Evolutionary conservation across 1,284 basidiomycete species (phyloP).

Genomic region (Wolfiporia cocos): DNA sequence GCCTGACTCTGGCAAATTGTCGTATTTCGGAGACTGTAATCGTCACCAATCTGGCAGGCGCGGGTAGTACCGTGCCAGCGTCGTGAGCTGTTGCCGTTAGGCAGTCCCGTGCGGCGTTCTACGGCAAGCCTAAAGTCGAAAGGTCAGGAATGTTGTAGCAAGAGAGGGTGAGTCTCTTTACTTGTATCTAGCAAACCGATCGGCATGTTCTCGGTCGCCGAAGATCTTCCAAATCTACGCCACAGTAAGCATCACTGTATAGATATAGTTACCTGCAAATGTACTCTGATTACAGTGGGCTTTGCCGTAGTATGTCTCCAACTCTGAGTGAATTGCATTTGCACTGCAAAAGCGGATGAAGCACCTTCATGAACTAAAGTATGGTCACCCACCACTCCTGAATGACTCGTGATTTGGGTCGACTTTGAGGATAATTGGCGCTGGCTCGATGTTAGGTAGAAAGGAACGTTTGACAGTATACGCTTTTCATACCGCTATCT

Average conservation of each 20-base stretch:
- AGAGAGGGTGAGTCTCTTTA: too few species aligned
- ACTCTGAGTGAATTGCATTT: slow-evolving; percentile 9
- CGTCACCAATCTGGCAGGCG: slow-evolving; percentile 9
- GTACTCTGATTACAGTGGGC: too few species aligned
- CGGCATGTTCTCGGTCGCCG: slow-evolving; percentile 6
- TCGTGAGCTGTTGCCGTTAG: slow-evolving; percentile 7
- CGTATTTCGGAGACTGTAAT: too few species aligned
- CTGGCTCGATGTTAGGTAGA: too few species aligned
- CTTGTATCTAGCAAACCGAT: slow-evolving; percentile 18
- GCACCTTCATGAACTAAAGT: slow-evolving; percentile 13
- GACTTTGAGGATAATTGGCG: background rate
- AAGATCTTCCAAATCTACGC: slow-evolving; percentile 23
- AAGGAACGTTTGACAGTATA: too few species aligned
- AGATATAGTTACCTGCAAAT: too few species aligned
- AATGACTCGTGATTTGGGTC: background rate
- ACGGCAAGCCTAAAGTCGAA: slow-evolving; percentile 6
- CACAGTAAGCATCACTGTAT: too few species aligned
- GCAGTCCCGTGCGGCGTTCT: slow-evolving; percentile 3
- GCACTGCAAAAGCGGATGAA: slow-evolving; percentile 8
- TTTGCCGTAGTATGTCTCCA: too few species aligned
- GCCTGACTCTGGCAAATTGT: too few species aligned
- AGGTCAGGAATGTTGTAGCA: too few species aligned
- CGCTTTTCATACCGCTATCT: slow-evolving; percentile 8
- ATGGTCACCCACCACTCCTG: background rate
- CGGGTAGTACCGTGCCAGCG: slow-evolving; percentile 12